Evolutionary conservation across 2,329 filamentous ascomycete genomes (phyloP).

Genomic region (Colletotrichum australisinense): DNA sequence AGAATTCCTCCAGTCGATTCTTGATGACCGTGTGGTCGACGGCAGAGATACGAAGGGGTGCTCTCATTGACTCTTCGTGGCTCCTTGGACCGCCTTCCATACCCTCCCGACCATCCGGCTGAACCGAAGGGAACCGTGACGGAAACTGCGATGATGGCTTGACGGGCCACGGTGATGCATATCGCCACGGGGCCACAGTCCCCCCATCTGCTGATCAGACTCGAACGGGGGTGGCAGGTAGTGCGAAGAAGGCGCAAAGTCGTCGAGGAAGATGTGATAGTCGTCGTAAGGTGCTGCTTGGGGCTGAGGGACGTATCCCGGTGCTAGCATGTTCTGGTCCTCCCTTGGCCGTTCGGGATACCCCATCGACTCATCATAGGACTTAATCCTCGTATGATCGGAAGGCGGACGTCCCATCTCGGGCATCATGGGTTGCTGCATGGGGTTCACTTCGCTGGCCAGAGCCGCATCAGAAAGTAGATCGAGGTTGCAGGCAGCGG

Average conservation of each 20-base stretch:
- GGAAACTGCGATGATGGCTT: slow-evolving; percentile 65
- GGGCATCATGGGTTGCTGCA: slow-evolving; percentile 59
- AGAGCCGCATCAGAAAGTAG: slow-evolving; percentile 70
- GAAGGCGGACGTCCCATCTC: slow-evolving; percentile 55
- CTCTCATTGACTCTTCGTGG: slow-evolving; percentile 55
- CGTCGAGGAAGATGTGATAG: slow-evolving; percentile 70
- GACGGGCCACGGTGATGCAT: slow-evolving; percentile 51
- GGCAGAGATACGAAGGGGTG: slow-evolving; percentile 61
- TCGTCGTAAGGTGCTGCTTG: slow-evolving; percentile 61
- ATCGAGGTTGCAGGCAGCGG: slow-evolving; percentile 66
- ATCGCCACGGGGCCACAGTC: slow-evolving; percentile 61
- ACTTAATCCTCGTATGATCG: slow-evolving; percentile 58
- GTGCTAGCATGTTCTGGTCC: slow-evolving; percentile 54
- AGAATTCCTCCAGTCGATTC: slow-evolving; percentile 71
- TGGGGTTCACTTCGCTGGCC: slow-evolving; percentile 64
- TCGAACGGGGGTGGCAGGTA: slow-evolving; percentile 67
- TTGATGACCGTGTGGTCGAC: slow-evolving; percentile 67
- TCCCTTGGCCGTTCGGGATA: slow-evolving; percentile 62
- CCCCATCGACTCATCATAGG: slow-evolving; percentile 60
- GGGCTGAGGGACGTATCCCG: slow-evolving; percentile 52
- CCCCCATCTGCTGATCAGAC: slow-evolving; percentile 62
- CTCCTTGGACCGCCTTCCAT: slow-evolving; percentile 48
- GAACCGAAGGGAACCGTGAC: slow-evolving; percentile 65
- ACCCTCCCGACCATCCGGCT: slow-evolving; percentile 62
- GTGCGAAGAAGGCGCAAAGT: slow-evolving; percentile 65